phyloP scores from a whole-genome alignment of 2,329 filamentous ascomycete genomes.

The Diaporthe sp. region DNA sequence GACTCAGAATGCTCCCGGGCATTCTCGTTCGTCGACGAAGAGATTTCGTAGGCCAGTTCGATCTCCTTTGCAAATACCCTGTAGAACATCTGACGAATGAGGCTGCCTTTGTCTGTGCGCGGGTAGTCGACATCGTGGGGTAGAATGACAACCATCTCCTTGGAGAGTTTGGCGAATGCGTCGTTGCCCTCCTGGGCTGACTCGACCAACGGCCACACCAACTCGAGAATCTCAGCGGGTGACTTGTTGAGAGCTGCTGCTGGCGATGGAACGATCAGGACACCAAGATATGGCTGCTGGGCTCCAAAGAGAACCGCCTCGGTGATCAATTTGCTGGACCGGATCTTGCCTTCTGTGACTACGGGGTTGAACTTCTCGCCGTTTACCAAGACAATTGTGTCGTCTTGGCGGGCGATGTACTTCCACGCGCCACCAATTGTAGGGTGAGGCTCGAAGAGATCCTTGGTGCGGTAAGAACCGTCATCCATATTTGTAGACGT shows the following conservation, averaged over 20 bases:
- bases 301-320: conserved; percentile 66
- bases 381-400: conserved; percentile 53
- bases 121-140: conserved; percentile 54
- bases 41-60: conserved; percentile 49
- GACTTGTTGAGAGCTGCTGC: conserved; percentile 33
- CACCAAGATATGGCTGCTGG: conserved; percentile 57
- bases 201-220: conserved; percentile 48
- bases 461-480: conserved; percentile 48
- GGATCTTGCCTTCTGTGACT: conserved; percentile 61
- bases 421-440: conserved; percentile 55
- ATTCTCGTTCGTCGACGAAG: conserved; percentile 38
- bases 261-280: conserved; percentile 58
- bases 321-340: conserved; percentile 56
- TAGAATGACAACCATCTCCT: conserved; percentile 61
- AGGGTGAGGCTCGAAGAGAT: conserved; percentile 54
- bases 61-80: conserved; percentile 55
- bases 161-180: conserved; percentile 51
- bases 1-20: conserved; percentile 25
- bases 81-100: conserved; percentile 62
- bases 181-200: conserved; percentile 44
- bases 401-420: conserved; percentile 56
- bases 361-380: conserved; percentile 38
- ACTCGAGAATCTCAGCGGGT: conserved; percentile 43
- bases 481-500: conserved; percentile 44
- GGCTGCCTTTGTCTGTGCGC: conserved; percentile 63